These are phyloP conservation scores for Boletus vinaceobasis DNA, from an alignment of 768 basidiomycete genomes.

Conservation along the genomic window DNA sequence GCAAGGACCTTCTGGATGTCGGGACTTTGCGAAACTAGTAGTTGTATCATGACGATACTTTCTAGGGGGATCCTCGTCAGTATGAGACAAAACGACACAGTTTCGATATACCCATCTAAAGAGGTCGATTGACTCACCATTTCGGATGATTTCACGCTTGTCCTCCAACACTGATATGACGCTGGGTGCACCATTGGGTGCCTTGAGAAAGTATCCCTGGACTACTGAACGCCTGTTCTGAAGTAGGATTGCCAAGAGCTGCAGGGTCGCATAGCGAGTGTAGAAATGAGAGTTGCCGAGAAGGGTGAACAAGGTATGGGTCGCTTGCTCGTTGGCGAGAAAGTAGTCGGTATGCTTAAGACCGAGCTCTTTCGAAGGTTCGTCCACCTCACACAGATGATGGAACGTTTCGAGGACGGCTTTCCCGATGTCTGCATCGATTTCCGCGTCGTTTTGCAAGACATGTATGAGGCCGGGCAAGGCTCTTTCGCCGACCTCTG, in stretches of 20 bases:
- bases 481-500: constrained; percentile 79
- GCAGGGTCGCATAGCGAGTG: constrained; percentile 77
- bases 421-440: constrained; percentile 90
- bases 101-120: neutral
- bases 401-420: constrained; percentile 88
- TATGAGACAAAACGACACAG: neutral
- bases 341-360: constrained; percentile 81
- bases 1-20: constrained; percentile 97
- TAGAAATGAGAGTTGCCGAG: constrained; percentile 79
- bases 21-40: constrained; percentile 78
- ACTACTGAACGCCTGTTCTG: constrained; percentile 78
- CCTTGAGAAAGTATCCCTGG: constrained; percentile 89
- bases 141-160: constrained; percentile 82
- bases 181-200: constrained; percentile 71
- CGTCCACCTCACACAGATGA: constrained; percentile 79
- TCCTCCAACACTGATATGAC: constrained; percentile 78
- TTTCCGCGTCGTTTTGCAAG: constrained; percentile 81
- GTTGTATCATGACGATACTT: constrained; percentile 77
- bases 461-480: constrained; percentile 77
- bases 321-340: constrained; percentile 65
- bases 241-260: constrained; percentile 75
- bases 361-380: constrained; percentile 58
- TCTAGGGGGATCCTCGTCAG: constrained; percentile 45
- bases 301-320: constrained; percentile 74
- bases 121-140: constrained; percentile 50